Evolutionary conservation across 805 yeast species (phyloP).

Genomic region (Candida awuae): DNA sequence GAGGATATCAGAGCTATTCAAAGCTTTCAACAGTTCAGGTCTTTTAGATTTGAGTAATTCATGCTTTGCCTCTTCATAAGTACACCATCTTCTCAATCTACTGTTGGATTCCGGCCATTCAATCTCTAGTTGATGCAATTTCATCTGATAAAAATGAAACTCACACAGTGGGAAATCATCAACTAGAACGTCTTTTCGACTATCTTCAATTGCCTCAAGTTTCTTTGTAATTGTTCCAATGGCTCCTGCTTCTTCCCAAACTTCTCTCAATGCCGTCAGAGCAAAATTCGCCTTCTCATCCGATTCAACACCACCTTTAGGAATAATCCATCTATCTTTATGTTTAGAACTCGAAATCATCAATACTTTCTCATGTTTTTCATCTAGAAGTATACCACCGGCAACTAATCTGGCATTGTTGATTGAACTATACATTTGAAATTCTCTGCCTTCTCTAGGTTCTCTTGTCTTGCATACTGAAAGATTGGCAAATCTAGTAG

Average conservation of each 20-base stretch:
- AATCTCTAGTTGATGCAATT: slow-evolving; percentile 43
- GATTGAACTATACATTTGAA: slow-evolving; percentile 48
- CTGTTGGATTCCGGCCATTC: slow-evolving; percentile 68
- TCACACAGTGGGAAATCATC: slow-evolving; percentile 57
- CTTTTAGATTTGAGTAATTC: slow-evolving; percentile 51
- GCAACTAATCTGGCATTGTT: slow-evolving; percentile 86
- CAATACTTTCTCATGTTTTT: slow-evolving; percentile 51
- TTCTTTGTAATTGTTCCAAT: slow-evolving; percentile 47
- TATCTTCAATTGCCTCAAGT: slow-evolving; percentile 63
- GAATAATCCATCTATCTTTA: slow-evolving; percentile 73
- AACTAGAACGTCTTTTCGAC: slow-evolving; percentile 10
- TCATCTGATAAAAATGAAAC: slow-evolving; percentile 80
- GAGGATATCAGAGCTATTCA: slow-evolving; percentile 45
- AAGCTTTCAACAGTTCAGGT: slow-evolving; percentile 59
- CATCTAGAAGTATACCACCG: slow-evolving; percentile 74
- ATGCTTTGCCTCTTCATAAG: slow-evolving; percentile 55
- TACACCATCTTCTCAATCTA: slow-evolving; percentile 71
- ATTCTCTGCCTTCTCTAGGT: slow-evolving; percentile 49
- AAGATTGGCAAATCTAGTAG: neutral
- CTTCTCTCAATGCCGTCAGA: slow-evolving; percentile 69
- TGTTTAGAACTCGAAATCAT: slow-evolving; percentile 72
- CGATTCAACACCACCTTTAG: slow-evolving; percentile 90
- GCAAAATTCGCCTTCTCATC: slow-evolving; percentile 54
- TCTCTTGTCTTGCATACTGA: slow-evolving; percentile 22
- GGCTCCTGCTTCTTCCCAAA: slow-evolving; percentile 98